These are phyloP conservation scores for Fusarium chaquense DNA, from an alignment of 2,329 filamentous ascomycete genomes.

Conservation along the genomic window DNA sequence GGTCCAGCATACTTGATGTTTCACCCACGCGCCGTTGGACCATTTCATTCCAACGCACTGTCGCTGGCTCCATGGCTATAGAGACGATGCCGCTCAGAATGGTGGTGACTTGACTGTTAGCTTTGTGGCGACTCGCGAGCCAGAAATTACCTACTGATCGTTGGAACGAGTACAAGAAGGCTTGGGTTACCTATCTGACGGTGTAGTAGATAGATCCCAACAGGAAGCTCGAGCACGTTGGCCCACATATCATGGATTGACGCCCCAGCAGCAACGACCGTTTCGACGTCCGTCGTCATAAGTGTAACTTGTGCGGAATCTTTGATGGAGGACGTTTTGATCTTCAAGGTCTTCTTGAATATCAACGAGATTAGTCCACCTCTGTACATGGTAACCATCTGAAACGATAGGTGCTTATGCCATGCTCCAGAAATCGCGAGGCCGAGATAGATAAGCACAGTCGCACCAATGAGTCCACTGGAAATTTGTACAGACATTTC, in stretches of 20 bases:
- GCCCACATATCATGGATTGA: slow-evolving; percentile 56
- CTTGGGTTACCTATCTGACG: slow-evolving; percentile 51
- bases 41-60: slow-evolving; percentile 54
- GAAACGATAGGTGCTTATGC: slow-evolving; percentile 53
- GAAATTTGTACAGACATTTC: slow-evolving; percentile 47
- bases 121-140: accelerated
- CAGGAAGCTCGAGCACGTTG: slow-evolving; percentile 52
- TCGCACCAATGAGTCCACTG: slow-evolving; percentile 57
- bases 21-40: slow-evolving; percentile 57
- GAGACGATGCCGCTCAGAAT: slow-evolving; percentile 40
- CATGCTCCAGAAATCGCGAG: slow-evolving; percentile 53
- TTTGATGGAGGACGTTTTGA: slow-evolving; percentile 49
- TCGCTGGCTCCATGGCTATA: slow-evolving; percentile 50
- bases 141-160: slow-evolving; percentile 38
- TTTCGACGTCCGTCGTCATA: slow-evolving; percentile 61
- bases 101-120: slow-evolving; percentile 35
- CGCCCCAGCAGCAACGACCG: slow-evolving; percentile 45
- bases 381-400: slow-evolving; percentile 54
- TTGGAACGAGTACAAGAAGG: slow-evolving; percentile 47
- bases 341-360: slow-evolving; percentile 59
- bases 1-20: slow-evolving; percentile 55
- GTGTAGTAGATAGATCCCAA: slow-evolving; percentile 55
- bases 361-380: slow-evolving; percentile 59
- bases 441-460: slow-evolving; percentile 56
- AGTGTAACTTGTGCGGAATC: slow-evolving; percentile 57